Evolutionary conservation across 2,329 filamentous ascomycete species (phyloP).

Genomic region (Sporothrix humicola): DNA sequence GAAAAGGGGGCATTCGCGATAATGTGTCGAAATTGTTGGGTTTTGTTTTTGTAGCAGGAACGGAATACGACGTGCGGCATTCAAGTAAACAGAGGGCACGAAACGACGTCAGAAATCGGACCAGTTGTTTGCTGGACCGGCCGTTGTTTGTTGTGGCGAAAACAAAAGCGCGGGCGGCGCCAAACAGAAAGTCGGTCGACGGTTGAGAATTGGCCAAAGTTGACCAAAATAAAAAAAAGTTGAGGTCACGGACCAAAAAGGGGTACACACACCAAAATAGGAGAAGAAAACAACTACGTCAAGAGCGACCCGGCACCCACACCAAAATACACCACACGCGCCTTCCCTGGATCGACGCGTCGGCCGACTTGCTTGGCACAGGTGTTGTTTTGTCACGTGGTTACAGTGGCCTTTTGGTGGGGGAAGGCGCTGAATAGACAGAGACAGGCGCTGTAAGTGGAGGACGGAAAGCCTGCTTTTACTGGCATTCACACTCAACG

Average conservation of each 20-base stretch:
- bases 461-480: background rate
- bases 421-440: background rate
- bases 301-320: conserved; percentile 18
- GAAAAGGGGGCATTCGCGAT: conserved; percentile 1
- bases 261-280: conserved; percentile 6
- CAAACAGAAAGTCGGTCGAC: background rate
- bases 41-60: background rate
- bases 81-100: background rate
- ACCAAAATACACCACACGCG: background rate
- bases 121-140: conserved; percentile 21
- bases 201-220: too few relatives aligned
- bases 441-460: background rate
- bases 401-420: background rate
- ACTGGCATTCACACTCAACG: background rate
- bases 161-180: conserved; percentile 17
- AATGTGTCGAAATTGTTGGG: background rate
- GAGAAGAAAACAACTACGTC: conserved; percentile 29
- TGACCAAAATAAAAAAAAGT: background rate
- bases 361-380: background rate
- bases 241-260: background rate
- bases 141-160: conserved; percentile 26
- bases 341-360: conserved; percentile 29
- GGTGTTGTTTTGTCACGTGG: conserved; percentile 13
- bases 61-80: background rate
- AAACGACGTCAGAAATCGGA: conserved; percentile 14